Evolutionary conservation across 345 rosid species (phyloP).

Genomic region (Limnanthes douglasii): DNA sequence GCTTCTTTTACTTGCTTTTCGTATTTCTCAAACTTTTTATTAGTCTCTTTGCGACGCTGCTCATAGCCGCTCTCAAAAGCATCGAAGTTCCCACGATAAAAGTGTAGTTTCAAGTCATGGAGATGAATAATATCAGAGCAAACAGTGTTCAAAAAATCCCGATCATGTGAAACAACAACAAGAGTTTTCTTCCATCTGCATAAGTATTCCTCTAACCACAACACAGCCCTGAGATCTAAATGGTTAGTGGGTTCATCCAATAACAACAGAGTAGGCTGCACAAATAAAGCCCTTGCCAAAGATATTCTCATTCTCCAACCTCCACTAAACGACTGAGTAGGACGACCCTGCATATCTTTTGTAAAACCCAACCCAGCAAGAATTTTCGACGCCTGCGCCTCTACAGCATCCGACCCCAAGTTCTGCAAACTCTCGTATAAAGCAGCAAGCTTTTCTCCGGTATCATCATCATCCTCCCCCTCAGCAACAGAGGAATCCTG

Average conservation of each 20-base stretch:
- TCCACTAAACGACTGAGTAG: conserved; percentile 82
- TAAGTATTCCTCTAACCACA: conserved; percentile 89
- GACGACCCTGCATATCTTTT: conserved; percentile 74
- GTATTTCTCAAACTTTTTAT: conserved; percentile 59
- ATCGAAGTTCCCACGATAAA: conserved; percentile 81
- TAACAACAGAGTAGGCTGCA: conserved; percentile 80
- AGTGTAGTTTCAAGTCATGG: conserved; percentile 70
- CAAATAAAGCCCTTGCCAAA: conserved; percentile 85
- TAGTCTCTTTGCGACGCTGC: conserved; percentile 84
- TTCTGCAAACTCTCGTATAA: conserved; percentile 76
- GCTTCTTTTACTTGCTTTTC: conserved; percentile 87
- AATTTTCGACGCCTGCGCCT: conserved; percentile 89
- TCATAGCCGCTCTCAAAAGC: conserved; percentile 75
- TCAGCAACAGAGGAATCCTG: conserved; percentile 25
- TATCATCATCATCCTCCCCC: conserved; percentile 33
- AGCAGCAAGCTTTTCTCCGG: conserved; percentile 76
- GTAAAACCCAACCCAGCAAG: conserved; percentile 93
- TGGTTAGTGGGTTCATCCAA: conserved; percentile 98
- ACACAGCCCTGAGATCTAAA: conserved; percentile 88
- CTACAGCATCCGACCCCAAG: conserved; percentile 90
- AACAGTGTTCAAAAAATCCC: conserved; percentile 87
- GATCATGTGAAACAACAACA: conserved; percentile 91
- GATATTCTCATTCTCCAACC: conserved; percentile 99
- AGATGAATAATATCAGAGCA: conserved; percentile 87
- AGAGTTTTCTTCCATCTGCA: conserved; percentile 89